Evolutionary conservation across 352 stramenopile genomes (phyloP).

Genomic region (Pythium folliculosum): DNA sequence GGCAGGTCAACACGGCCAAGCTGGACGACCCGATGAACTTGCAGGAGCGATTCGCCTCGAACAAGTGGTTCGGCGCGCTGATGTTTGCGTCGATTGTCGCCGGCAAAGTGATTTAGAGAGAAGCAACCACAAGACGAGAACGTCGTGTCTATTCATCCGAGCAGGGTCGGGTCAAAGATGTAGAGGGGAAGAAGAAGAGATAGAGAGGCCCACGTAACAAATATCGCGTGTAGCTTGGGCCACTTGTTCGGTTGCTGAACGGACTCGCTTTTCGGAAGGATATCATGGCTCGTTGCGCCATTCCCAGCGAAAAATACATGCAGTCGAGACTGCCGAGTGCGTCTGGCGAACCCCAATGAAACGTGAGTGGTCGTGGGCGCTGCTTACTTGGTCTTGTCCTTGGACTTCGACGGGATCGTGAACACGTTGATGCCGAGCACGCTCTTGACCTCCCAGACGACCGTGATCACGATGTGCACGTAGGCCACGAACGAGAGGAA

Average conservation of each 20-base stretch:
- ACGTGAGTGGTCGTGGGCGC: too few relatives aligned
- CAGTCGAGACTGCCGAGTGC: slow-evolving; percentile 13
- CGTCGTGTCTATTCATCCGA: background rate
- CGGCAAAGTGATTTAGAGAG: slow-evolving; percentile 60
- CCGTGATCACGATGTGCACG: slow-evolving; percentile 86
- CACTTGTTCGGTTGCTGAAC: slow-evolving; percentile 4
- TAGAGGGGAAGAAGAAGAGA: background rate
- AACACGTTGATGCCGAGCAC: slow-evolving; percentile 83
- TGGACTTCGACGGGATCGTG: slow-evolving; percentile 52
- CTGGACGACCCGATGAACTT: slow-evolving; percentile 94
- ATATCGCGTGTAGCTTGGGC: background rate
- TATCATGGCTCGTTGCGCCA: background rate
- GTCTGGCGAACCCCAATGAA: background rate
- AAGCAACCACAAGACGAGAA: slow-evolving; percentile 16
- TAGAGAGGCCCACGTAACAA: background rate
- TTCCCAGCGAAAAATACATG: slow-evolving; percentile 20
- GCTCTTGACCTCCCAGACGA: slow-evolving; percentile 87
- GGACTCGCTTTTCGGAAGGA: slow-evolving; percentile 29
- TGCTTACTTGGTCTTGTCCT: slow-evolving; percentile 23
- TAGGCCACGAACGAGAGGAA: slow-evolving; percentile 86
- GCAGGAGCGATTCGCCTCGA: slow-evolving; percentile 93
- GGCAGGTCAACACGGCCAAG: slow-evolving; percentile 97
- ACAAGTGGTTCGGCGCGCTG: slow-evolving; percentile 89
- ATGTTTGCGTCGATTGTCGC: slow-evolving; percentile 84
- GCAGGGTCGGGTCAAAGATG: background rate